phyloP scores from a whole-genome alignment of 257 asterid species.

The Primulina tabacum region DNA sequence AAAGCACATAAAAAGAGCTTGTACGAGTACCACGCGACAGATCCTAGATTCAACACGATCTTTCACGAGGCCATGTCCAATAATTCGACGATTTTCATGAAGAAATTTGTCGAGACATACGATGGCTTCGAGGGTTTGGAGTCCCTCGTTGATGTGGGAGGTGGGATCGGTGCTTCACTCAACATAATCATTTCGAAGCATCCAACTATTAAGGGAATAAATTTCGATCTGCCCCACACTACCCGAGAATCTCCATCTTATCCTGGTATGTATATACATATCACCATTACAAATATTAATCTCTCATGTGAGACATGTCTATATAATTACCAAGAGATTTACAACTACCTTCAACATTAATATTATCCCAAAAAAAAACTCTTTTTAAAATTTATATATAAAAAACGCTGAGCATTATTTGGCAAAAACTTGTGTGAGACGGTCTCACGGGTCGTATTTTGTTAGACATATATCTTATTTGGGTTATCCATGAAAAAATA shows the following conservation, averaged over 20 bases:
- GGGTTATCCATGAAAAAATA: no score
- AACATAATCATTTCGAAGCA: constrained; percentile 39
- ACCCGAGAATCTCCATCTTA: constrained; percentile 32
- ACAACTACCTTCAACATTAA: no score
- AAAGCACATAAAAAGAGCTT: constrained; percentile 46
- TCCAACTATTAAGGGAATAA: constrained; percentile 39
- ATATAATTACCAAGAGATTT: no score
- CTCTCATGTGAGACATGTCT: no score
- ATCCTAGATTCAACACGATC: constrained; percentile 42
- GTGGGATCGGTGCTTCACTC: constrained; percentile 43
- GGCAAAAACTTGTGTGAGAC: no score
- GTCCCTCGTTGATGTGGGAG: constrained; percentile 13
- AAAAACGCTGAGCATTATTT: no score
- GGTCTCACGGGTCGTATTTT: no score
- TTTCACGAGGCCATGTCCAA: constrained; percentile 46
- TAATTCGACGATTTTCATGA: constrained; percentile 39
- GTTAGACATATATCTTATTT: no score
- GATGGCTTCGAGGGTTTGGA: constrained; percentile 37
- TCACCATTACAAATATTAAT: no score
- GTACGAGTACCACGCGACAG: constrained; percentile 45
- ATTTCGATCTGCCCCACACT: constrained; percentile 46
- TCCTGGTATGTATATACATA: constrained; percentile 22
- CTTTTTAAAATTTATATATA: no score
- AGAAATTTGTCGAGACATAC: constrained; percentile 38
- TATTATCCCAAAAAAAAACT: no score